Evolutionary conservation across 495 filamentous ascomycete genomes (phyloP).

Genomic region (Chaetomium tenue): DNA sequence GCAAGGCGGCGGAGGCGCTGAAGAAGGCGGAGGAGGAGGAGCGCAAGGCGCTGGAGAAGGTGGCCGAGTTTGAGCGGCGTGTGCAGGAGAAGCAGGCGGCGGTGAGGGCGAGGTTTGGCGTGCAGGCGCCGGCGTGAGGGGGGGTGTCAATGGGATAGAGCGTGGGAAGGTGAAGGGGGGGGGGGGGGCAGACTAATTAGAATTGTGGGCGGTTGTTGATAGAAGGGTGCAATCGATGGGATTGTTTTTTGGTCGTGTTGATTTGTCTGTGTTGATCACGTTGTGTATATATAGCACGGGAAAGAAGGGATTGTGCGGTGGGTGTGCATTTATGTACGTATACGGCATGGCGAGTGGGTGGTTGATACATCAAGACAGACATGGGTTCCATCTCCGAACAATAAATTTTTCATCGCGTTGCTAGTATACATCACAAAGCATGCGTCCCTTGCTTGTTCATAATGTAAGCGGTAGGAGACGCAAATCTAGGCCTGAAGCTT

Average conservation of each 20-base stretch:
- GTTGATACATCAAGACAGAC: no score
- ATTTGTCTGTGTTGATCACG: no score
- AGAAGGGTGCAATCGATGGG: no score
- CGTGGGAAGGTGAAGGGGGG: neutral
- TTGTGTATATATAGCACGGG: no score
- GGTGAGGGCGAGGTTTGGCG: slow-evolving; percentile 14
- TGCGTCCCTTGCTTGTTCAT: neutral
- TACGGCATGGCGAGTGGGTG: no score
- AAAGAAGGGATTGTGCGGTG: no score
- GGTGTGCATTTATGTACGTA: no score
- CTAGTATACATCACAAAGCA: slow-evolving; percentile 14
- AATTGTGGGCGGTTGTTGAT: neutral
- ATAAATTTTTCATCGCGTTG: neutral
- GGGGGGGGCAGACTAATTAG: neutral
- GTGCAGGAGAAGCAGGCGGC: slow-evolving; percentile 40
- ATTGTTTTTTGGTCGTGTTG: no score
- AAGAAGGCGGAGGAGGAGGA: slow-evolving; percentile 55
- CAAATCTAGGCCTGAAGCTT: neutral
- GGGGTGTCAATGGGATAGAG: no score
- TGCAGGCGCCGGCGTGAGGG: neutral
- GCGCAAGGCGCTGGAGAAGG: slow-evolving; percentile 48
- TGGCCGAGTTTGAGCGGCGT: slow-evolving; percentile 53
- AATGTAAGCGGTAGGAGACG: neutral
- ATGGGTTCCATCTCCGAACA: neutral
- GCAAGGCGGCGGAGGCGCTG: slow-evolving; percentile 61